Evolutionary conservation across 1,284 basidiomycete species (phyloP), one percentile per base, ranked within the genome.

Genomic region (Leccinum pachyderme): DNA sequence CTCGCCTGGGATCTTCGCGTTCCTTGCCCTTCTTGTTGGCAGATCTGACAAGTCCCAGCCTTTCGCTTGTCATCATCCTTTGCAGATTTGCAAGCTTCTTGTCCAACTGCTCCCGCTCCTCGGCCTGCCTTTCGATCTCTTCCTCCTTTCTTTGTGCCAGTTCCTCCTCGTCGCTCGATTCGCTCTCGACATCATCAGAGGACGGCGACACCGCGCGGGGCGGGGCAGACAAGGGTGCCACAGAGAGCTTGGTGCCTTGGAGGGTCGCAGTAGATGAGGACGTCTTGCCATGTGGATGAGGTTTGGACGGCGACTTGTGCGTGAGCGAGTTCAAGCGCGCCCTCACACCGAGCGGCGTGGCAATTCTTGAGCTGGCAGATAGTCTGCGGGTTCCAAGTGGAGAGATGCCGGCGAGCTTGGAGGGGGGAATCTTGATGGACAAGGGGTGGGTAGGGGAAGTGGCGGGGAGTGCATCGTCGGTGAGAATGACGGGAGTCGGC

Each of bases 211-310:
- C 27, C 3, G 75, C 73, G 22, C 74, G 76, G 25, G 76, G 66
- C 9, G 74, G 73, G 8, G 58, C 57, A 58, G 54, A 56, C 12
- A 59, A 47, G 7, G 56, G 59, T 25, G 53, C 58, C 18, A 12
- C 47, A 24, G 73, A 52, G 29, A 70, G 64, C 58, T 76, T 76
- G 49, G 62, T 56, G 13, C 74, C 79, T 62, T 86, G 85, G 1
- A 89, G 69, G 1, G 87, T 89, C 39, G 86, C 63, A 3, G 81
- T 86, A 9, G 88, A 89, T 0, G 86, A 87, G 0, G 84, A 87
- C 5, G 78, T 73, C 67, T 82, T 86, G 65, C 78, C 81, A 5
- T 79, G 74, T 35, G 39, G 46, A 13, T 62, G 64, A 33, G 45
- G 49, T 43, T 67, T 71, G n/a, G 67, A 59, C 1, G 67, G 67